Evolutionary conservation across 2,329 filamentous ascomycete genomes (phyloP).

Genomic region (Cytospora piceicola): DNA sequence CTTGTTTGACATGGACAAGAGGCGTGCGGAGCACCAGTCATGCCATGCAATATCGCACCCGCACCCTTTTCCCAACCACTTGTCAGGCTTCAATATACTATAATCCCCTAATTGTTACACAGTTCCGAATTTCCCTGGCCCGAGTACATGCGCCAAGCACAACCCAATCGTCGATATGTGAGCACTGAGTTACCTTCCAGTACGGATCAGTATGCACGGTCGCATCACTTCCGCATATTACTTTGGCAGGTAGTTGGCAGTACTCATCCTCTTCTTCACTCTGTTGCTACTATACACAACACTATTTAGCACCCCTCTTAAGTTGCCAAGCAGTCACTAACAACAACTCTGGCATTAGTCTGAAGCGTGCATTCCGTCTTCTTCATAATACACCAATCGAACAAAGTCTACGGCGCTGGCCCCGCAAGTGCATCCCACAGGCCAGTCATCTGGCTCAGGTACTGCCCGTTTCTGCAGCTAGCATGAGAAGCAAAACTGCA

Average conservation of each 20-base stretch:
- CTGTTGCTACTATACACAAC: neutral
- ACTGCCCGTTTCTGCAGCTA: neutral
- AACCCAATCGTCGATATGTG: neutral
- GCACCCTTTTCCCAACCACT: neutral
- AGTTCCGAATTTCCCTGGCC: neutral
- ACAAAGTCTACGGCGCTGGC: neutral
- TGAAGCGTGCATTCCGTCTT: neutral
- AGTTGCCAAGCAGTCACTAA: neutral
- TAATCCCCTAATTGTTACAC: neutral
- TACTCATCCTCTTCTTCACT: neutral
- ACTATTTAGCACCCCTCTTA: neutral
- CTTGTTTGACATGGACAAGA: neutral
- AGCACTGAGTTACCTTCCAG: neutral
- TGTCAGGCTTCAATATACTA: neutral
- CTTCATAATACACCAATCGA: neutral
- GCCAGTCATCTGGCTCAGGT: constrained; percentile 1
- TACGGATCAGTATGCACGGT: neutral
- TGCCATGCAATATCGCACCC: neutral
- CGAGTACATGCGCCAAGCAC: neutral
- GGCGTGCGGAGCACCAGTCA: neutral
- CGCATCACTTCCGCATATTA: neutral
- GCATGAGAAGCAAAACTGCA: neutral
- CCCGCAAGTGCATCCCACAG: neutral
- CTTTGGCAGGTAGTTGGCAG: neutral
- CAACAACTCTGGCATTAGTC: neutral